Conservation (phyloP, 1,284 basidiomycete species). For the Sanghuangporus baumii region DNA sequence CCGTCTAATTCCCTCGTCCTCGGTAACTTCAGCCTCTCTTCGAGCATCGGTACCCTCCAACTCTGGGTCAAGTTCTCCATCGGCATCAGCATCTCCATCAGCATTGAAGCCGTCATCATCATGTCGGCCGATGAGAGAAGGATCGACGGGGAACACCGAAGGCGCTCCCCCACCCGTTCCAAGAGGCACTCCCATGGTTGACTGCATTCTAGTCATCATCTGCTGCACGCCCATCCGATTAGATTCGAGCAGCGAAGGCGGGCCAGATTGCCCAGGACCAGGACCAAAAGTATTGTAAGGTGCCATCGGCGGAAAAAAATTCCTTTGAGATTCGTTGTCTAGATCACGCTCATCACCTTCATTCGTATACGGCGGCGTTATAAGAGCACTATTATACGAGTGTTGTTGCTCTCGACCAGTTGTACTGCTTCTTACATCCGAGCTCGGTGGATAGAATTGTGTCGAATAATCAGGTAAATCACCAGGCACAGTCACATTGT, state of each 20-base stretch:
- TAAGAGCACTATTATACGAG: neutral
- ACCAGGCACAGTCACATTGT: neutral
- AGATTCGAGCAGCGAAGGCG: neutral
- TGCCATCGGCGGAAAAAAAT: neutral
- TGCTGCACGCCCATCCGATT: neutral
- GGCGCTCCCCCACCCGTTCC: neutral
- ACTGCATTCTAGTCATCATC: neutral
- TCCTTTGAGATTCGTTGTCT: neutral
- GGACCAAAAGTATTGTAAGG: neutral
- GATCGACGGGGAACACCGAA: conserved; percentile 12
- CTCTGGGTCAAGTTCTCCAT: neutral
- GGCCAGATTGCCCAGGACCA: neutral
- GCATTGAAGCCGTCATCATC: neutral
- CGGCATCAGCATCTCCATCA: neutral
- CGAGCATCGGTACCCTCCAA: neutral
- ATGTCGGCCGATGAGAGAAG: neutral
- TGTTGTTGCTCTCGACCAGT: neutral
- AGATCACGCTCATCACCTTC: conserved; percentile 2
- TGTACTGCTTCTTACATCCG: neutral
- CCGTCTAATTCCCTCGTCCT: neutral
- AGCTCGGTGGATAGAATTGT: neutral
- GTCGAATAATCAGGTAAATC: neutral
- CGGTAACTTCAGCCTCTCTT: neutral
- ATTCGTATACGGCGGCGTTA: conserved; percentile 10
- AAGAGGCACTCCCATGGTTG: neutral